Base-by-base conservation (phyloP, 805 yeast genomes). In the Wickerhamomyces chaumierensis region DNA sequence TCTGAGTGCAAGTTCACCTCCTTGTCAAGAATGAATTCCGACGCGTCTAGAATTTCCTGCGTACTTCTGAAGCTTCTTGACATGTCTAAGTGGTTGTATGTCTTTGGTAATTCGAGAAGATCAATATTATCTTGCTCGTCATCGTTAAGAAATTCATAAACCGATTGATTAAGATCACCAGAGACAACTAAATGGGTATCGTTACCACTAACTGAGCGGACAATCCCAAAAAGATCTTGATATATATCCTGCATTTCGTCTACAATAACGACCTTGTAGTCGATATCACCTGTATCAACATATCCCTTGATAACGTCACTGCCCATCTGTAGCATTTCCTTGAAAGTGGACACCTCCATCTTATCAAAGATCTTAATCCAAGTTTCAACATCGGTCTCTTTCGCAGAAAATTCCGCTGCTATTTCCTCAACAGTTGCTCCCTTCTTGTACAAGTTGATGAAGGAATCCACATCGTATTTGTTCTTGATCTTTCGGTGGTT, bases 211-310 rank as follows among this genome's bases (percentile, higher is more conserved):
- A 73, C 57, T 1, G 62, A 51, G 4, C 55, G 50, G 4, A 78
- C 57, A 2, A 81, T 52, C 16, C 64, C 63, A 19, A 72, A 48
- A 17, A 80, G 57, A 9, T 62, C 63, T 0, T 70, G 68, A 44
- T 76, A 72, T 52, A 81, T 64, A 55, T 82, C 90, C 52, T 82
- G 90, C 49, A 76, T 78, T 52, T 82, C 90, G 57, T 82, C 90
- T 12, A 81, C 75, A 1, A 82, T 55, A 0, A 78, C 63, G 2
- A 65, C 60, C 37, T 65, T 64, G 44, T 56, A 59, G 4, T 50
- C 43, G 2, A 42, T 16, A 8, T 31, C 18, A 8, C 18, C 33
- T 31, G 31, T 7, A 48, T 28, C 15, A 50, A 44, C 11, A 42
- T 47, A 1, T 56, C 56, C 0, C 56, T 48, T 4, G 35, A n/a